Conservation (phyloP, 345 rosid genomes). For the Ceriops tagal region DNA sequence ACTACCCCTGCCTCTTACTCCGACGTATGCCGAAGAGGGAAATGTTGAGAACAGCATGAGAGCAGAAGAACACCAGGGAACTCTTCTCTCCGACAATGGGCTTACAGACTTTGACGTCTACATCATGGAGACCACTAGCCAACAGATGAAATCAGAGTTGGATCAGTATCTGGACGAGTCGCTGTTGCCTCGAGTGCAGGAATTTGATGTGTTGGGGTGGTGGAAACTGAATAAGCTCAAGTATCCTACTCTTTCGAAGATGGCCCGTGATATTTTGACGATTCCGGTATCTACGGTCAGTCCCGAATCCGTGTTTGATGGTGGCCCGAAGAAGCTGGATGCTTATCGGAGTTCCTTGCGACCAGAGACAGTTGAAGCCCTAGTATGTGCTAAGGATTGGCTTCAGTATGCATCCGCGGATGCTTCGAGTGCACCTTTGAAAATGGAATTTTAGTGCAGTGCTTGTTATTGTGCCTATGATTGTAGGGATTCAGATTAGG, state of each 20-base stretch:
- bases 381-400: slow-evolving; percentile 89
- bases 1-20: slow-evolving; percentile 66
- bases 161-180: slow-evolving; percentile 88
- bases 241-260: slow-evolving; percentile 77
- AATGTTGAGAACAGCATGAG: slow-evolving; percentile 25
- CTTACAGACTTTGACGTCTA: slow-evolving; percentile 75
- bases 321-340: slow-evolving; percentile 54
- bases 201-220: slow-evolving; percentile 82
- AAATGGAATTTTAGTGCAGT: slow-evolving; percentile 48
- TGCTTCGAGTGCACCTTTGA: slow-evolving; percentile 43
- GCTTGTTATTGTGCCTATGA: too few species aligned
- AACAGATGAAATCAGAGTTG: slow-evolving; percentile 71
- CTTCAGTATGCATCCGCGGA: slow-evolving; percentile 43
- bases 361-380: slow-evolving; percentile 87
- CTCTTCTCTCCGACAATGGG: slow-evolving; percentile 50
- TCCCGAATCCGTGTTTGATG: slow-evolving; percentile 57
- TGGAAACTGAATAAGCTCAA: slow-evolving; percentile 85
- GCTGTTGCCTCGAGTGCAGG: slow-evolving; percentile 65
- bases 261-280: slow-evolving; percentile 80
- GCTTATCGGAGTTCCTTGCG: slow-evolving; percentile 62
- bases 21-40: slow-evolving; percentile 54
- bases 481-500: too few species aligned
- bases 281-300: slow-evolving; percentile 59
- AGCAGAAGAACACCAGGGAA: slow-evolving; percentile 41
- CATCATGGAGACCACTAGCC: slow-evolving; percentile 72